These are phyloP conservation scores for Pleurotus tuber-regium DNA, from an alignment of 768 basidiomycete genomes.

Conservation along the genomic window DNA sequence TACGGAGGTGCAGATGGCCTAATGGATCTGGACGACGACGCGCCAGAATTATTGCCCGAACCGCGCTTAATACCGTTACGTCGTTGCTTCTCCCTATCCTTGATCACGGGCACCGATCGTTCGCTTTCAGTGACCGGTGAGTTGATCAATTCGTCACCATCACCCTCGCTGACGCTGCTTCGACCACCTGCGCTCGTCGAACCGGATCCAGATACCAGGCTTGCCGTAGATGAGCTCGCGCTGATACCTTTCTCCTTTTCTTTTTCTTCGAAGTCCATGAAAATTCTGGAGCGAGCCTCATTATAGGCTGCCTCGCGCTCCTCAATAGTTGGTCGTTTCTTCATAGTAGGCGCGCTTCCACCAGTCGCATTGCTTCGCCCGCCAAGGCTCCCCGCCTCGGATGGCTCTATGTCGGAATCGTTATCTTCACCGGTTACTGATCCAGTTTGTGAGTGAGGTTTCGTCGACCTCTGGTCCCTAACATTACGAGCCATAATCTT, in stretches of 20 bases:
- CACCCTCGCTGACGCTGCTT: conserved; percentile 54
- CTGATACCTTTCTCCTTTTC: conserved; percentile 71
- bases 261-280: conserved; percentile 79
- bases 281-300: conserved; percentile 81
- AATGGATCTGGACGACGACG: conserved; percentile 60
- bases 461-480: conserved; percentile 52
- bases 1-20: conserved; percentile 51
- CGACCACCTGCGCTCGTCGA: conserved; percentile 47
- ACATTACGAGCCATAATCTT: conserved; percentile 80
- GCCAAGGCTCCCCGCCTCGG: conserved; percentile 75
- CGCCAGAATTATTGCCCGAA: conserved; percentile 41
- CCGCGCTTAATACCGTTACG: conserved; percentile 32
- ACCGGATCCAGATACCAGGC: conserved; percentile 67
- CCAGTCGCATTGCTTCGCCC: conserved; percentile 64
- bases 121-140: conserved; percentile 81
- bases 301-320: conserved; percentile 90
- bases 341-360: conserved; percentile 45
- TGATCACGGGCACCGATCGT: conserved; percentile 57
- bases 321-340: conserved; percentile 76
- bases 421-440: conserved; percentile 75
- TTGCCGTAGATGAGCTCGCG: conserved; percentile 73
- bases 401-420: conserved; percentile 79
- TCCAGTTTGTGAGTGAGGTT: conserved; percentile 66
- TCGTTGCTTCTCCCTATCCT: conserved; percentile 50
- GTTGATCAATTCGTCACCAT: conserved; percentile 65